Evolutionary conservation across 2,329 filamentous ascomycete species (phyloP).

Genomic region (Beauveria australis): DNA sequence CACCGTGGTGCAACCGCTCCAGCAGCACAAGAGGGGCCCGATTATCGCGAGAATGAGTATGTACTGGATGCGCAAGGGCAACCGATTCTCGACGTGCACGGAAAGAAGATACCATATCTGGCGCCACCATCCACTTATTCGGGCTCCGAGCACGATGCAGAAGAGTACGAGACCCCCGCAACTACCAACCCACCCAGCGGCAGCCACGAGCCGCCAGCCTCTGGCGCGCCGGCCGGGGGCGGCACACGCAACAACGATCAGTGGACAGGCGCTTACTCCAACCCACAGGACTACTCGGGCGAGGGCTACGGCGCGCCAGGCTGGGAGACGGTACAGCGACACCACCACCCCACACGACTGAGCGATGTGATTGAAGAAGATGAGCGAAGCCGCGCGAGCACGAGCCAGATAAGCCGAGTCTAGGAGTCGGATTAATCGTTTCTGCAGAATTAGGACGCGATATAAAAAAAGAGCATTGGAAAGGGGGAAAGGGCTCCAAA

Average conservation of each 20-base stretch:
- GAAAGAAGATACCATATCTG: constrained; percentile 48
- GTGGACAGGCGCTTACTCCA: constrained; percentile 35
- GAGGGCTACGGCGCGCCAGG: constrained; percentile 57
- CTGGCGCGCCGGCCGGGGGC: constrained; percentile 18
- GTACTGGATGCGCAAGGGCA: constrained; percentile 53
- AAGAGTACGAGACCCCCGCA: constrained; percentile 50
- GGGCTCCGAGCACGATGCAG: constrained; percentile 43
- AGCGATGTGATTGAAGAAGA: constrained; percentile 86
- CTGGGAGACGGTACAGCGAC: constrained; percentile 70
- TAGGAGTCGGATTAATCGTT: constrained; percentile 8
- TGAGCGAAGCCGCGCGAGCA: constrained; percentile 68
- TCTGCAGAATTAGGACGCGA: background rate
- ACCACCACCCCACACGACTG: constrained; percentile 80
- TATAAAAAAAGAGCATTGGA: background rate
- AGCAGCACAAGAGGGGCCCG: background rate
- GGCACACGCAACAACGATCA: constrained; percentile 18
- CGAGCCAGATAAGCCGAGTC: constrained; percentile 49
- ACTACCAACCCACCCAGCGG: constrained; percentile 33
- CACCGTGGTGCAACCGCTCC: background rate
- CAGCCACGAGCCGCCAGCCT: constrained; percentile 23
- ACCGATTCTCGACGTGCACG: constrained; percentile 52
- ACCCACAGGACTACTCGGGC: constrained; percentile 55
- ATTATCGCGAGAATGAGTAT: constrained; percentile 53
- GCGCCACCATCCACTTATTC: constrained; percentile 35
- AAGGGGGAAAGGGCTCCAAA: background rate